A percentile compares a stretch with the other conserved stretches of the same genome.
These are phyloP conservation scores for Cyclotella kingstonii DNA, from an alignment of 108 stramenopile species.

Conservation along the genomic window DNA sequence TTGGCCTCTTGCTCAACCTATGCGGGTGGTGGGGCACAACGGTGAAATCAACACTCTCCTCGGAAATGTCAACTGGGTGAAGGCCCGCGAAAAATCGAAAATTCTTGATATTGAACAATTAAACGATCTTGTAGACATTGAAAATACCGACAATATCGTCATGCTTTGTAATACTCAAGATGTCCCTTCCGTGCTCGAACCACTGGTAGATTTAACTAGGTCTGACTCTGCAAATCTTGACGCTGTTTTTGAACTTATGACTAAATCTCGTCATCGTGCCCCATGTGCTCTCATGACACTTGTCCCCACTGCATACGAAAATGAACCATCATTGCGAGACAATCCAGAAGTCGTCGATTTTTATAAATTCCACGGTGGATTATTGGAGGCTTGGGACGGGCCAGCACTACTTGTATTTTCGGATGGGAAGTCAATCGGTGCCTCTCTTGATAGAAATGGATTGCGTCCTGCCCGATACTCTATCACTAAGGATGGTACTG, in stretches of 20 bases:
- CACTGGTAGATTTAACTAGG: constrained; percentile 77
- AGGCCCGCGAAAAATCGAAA: constrained; percentile 88
- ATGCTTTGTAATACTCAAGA: constrained; percentile 86
- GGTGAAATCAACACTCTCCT: constrained; percentile 96
- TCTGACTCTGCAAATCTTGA: constrained; percentile 96
- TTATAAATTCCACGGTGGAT: constrained; percentile 95
- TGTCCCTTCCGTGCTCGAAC: constrained; percentile 74
- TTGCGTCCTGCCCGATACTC: constrained; percentile 91
- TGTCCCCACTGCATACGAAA: constrained; percentile 90
- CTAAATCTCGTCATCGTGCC: constrained; percentile 84
- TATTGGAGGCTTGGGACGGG: constrained; percentile 98
- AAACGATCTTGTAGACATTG: constrained; percentile 72
- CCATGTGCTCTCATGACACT: constrained; percentile 91
- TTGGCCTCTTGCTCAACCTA: constrained; percentile 94
- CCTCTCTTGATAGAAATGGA: constrained; percentile 91
- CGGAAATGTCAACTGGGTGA: constrained; percentile 96
- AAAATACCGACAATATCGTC: constrained; percentile 81
- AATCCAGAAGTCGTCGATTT: constrained; percentile 93
- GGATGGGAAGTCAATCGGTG: constrained; percentile 93
- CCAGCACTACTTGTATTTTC: constrained; percentile 94
- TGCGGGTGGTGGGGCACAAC: constrained; percentile 94
- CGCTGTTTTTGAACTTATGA: constrained; percentile 93
- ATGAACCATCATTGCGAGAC: constrained; percentile 79
- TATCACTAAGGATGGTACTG: constrained; percentile 89
- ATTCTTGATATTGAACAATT: constrained; percentile 34